Conservation (phyloP, 192 early-diverging fungal species). For the Phlyctochytrium bullatum region DNA sequence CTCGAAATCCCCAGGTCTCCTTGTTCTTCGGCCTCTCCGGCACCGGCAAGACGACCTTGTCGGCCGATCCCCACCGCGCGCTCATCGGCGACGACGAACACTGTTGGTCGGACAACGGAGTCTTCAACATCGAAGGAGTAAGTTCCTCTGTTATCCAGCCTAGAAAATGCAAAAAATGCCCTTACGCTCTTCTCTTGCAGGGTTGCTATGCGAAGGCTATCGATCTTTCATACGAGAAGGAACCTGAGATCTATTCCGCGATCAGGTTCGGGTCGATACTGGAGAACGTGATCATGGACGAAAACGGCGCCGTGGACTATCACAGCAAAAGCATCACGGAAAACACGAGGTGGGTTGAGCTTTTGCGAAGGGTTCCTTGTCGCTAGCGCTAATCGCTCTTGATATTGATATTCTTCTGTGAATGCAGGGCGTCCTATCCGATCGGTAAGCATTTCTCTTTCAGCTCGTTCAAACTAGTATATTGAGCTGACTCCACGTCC, state of each 20-base stretch:
- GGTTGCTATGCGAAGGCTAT: slow-evolving; percentile 96
- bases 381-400: too few species aligned
- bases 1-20: slow-evolving; percentile 75
- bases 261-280: slow-evolving; percentile 84
- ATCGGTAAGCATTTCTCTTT: not conserved
- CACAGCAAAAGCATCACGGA: slow-evolving; percentile 75
- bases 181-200: not conserved
- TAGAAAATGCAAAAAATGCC: not conserved
- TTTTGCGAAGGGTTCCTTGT: not conserved
- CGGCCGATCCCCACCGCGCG: slow-evolving; percentile 76
- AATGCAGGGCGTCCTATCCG: not conserved
- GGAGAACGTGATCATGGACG: slow-evolving; percentile 82
- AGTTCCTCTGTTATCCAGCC: too few species aligned
- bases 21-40: slow-evolving; percentile 95
- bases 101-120: slow-evolving; percentile 87
- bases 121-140: slow-evolving; percentile 92
- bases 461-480: not conserved
- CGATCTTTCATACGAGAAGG: slow-evolving; percentile 86
- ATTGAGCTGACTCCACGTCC: slow-evolving; percentile 68
- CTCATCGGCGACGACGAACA: slow-evolving; percentile 97
- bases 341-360: slow-evolving; percentile 67
- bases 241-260: slow-evolving; percentile 93
- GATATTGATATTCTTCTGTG: too few species aligned
- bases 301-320: slow-evolving; percentile 67
- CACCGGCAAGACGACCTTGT: slow-evolving; percentile 92